phyloP scores from a whole-genome alignment of 2,329 filamentous ascomycete species.

The Phaeomoniella chlamydospora region DNA sequence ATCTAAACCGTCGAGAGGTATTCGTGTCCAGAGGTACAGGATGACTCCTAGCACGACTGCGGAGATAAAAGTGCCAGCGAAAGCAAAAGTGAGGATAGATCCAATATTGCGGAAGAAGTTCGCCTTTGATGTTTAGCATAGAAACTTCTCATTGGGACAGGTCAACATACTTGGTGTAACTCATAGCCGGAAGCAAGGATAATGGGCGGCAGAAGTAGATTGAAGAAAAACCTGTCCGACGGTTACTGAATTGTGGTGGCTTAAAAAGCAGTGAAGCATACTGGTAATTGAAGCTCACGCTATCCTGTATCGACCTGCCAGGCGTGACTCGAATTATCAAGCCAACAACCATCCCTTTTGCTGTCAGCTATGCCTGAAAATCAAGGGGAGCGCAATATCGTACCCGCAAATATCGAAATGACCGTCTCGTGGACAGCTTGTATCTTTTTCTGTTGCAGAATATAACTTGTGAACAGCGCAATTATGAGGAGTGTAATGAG shows the following conservation, averaged over 20 bases:
- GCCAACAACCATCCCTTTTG: slow-evolving; percentile 81
- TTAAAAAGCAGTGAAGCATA: not conserved
- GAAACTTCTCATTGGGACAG: not conserved
- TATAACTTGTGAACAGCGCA: slow-evolving; percentile 93
- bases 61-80: slow-evolving; percentile 92
- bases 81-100: slow-evolving; percentile 92
- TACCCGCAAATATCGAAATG: slow-evolving; percentile 92
- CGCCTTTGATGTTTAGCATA: slow-evolving; percentile 29
- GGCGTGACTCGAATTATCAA: slow-evolving; percentile 71
- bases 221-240: slow-evolving; percentile 70
- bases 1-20: slow-evolving; percentile 71
- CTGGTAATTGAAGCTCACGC: slow-evolving; percentile 95
- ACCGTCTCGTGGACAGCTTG: slow-evolving; percentile 97
- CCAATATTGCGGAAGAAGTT: slow-evolving; percentile 99
- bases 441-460: slow-evolving; percentile 90
- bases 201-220: slow-evolving; percentile 92
- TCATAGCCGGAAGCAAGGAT: slow-evolving; percentile 96
- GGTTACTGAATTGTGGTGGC: not conserved
- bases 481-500: slow-evolving; percentile 86
- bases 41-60: slow-evolving; percentile 86
- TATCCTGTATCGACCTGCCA: slow-evolving; percentile 70
- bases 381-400: slow-evolving; percentile 6
- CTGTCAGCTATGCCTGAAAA: not conserved
- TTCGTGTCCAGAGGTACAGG: slow-evolving; percentile 74
- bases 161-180: slow-evolving; percentile 57